These are phyloP conservation scores for Geotrichum australiense DNA, from an alignment of 1,139 yeast genomes.

Conservation along the genomic window DNA sequence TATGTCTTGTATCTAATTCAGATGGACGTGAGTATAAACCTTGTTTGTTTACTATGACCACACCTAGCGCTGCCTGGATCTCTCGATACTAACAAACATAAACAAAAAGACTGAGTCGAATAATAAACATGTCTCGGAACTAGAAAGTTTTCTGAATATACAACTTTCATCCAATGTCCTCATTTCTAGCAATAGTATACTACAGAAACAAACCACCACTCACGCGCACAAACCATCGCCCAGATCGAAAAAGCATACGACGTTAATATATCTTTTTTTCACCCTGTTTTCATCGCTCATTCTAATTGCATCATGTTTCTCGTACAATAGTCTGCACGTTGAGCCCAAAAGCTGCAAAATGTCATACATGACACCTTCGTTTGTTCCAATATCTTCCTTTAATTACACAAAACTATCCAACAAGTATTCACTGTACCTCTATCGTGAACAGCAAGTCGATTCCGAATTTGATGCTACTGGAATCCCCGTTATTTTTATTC, in stretches of 20 bases:
- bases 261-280: background rate
- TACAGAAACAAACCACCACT: background rate
- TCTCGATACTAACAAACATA: too few relatives aligned
- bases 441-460: constrained; percentile 41
- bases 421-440: constrained; percentile 68
- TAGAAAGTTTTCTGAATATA: background rate
- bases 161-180: background rate
- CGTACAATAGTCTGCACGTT: constrained; percentile 11
- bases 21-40: constrained; percentile 2
- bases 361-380: constrained; percentile 48
- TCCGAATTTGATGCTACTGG: constrained; percentile 47
- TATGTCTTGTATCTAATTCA: constrained; percentile 3
- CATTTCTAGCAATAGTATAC: background rate
- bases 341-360: constrained; percentile 23
- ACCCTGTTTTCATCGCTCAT: background rate
- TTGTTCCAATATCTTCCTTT: constrained; percentile 61
- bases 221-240: background rate
- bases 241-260: too few relatives aligned
- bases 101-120: background rate
- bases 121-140: constrained; percentile 1
- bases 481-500: constrained; percentile 72
- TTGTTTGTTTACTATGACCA: too few relatives aligned
- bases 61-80: too few relatives aligned
- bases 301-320: constrained; percentile 3
- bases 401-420: constrained; percentile 67